Conservation (phyloP, 139 green algal species). For the Haematococcus lacustris region DNA sequence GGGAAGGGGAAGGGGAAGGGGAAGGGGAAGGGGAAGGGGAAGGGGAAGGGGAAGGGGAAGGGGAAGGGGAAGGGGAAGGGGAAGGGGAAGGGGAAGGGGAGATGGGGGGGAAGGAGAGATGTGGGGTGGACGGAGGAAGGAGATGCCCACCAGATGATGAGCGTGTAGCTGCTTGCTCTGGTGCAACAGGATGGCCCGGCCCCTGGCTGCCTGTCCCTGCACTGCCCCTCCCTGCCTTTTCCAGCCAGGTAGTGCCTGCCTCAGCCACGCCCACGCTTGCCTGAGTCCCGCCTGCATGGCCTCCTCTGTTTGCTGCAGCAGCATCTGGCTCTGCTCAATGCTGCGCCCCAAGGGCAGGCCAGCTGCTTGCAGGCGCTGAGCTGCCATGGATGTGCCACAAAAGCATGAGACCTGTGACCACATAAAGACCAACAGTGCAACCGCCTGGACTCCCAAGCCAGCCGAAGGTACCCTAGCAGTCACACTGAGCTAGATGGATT, state of each 20-base stretch:
- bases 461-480: too few relatives aligned
- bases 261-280: neutral
- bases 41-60: too few relatives aligned
- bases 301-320: constrained; percentile 70
- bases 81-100: too few relatives aligned
- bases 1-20: too few relatives aligned
- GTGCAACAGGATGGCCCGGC: neutral
- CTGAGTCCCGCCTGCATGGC: constrained; percentile 33
- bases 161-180: neutral
- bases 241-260: neutral
- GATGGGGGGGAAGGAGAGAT: too few relatives aligned
- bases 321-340: constrained; percentile 41
- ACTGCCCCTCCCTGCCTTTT: neutral
- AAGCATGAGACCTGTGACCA: constrained; percentile 65
- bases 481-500: too few relatives aligned
- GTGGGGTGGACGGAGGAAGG: too few relatives aligned
- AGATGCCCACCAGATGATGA: neutral
- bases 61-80: too few relatives aligned
- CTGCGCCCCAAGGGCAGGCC: constrained; percentile 39
- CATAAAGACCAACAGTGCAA: too few relatives aligned
- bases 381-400: constrained; percentile 53
- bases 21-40: too few relatives aligned
- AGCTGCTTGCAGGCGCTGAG: constrained; percentile 25
- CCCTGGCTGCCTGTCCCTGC: neutral
- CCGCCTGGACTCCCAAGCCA: too few relatives aligned